phyloP scores from a whole-genome alignment of 2,329 filamentous ascomycete genomes.

The Teratosphaeria gauchensis region DNA sequence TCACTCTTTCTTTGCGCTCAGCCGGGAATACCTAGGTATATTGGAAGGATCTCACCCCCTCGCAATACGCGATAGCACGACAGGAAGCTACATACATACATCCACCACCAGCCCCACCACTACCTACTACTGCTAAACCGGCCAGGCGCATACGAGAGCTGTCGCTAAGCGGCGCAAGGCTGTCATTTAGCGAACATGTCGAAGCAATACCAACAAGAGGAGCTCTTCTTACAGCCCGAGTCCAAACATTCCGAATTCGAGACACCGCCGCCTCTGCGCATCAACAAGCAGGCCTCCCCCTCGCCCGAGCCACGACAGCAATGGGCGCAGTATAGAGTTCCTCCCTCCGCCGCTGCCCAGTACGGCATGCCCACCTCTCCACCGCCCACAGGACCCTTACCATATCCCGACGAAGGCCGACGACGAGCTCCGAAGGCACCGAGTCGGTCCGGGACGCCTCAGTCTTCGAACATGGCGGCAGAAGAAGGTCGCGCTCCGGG shows the following conservation, averaged over 20 bases:
- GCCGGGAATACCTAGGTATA: no score
- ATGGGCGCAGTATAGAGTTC: conserved; percentile 26
- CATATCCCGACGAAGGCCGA: conserved; percentile 21
- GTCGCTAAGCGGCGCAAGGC: no score
- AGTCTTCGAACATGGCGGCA: conserved; percentile 1
- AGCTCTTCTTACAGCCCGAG: conserved; percentile 11
- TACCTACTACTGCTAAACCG: not conserved
- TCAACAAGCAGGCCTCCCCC: conserved; percentile 18
- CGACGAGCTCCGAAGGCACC: conserved; percentile 5
- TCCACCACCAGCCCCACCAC: not conserved
- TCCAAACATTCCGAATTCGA: conserved; percentile 6
- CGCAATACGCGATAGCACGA: no score
- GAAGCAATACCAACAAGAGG: conserved; percentile 2
- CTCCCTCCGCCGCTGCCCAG: conserved; percentile 8
- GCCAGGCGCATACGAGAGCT: not conserved
- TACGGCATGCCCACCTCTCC: conserved; percentile 24
- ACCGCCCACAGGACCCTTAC: conserved; percentile 21
- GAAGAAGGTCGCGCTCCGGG: conserved; percentile 16
- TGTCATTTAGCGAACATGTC: not conserved
- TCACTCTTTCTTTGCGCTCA: not conserved
- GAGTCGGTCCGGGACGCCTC: conserved; percentile 11
- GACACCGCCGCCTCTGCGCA: conserved; percentile 23
- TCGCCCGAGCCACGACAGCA: conserved; percentile 19
- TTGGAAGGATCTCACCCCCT: no score
- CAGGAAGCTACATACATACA: not conserved